Conservation (phyloP, 805 yeast genomes). For the Schwanniomyces sp. region DNA sequence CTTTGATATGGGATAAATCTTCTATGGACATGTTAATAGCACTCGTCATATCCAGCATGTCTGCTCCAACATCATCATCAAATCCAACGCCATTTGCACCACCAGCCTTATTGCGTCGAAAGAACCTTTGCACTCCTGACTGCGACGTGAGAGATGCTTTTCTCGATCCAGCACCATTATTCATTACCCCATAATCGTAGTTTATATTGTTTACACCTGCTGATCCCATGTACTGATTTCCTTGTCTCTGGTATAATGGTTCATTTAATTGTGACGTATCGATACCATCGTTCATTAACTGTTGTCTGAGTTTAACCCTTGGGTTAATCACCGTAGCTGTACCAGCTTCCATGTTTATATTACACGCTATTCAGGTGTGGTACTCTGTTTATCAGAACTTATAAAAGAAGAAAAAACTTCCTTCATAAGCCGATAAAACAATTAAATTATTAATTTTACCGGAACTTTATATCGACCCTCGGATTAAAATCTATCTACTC, state of each 20-base stretch:
- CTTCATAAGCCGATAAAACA: not conserved
- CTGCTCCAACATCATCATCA: conserved; percentile 40
- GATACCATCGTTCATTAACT: conserved; percentile 30
- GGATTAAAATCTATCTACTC: not conserved
- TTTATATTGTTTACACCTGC: not conserved
- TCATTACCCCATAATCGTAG: conserved; percentile 1
- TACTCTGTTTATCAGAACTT: not conserved
- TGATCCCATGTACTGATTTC: conserved; percentile 1
- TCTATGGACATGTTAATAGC: conserved; percentile 53
- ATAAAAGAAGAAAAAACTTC: not conserved
- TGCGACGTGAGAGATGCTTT: conserved; percentile 40
- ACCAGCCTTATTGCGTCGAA: conserved; percentile 37
- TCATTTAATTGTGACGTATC: conserved; percentile 21
- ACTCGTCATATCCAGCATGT: conserved; percentile 31
- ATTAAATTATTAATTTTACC: not conserved
- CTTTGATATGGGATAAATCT: conserved; percentile 63
- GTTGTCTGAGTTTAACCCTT: conserved; percentile 31
- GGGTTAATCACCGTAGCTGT: conserved; percentile 14
- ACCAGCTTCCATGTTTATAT: conserved; percentile 21
- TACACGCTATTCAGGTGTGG: not conserved
- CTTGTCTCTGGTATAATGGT: conserved; percentile 8
- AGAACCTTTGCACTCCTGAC: conserved; percentile 37
- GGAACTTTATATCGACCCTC: not conserved
- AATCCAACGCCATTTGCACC: conserved; percentile 24
- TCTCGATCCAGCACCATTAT: not conserved